Conservation (phyloP, 805 yeast genomes). For the Cyberlindnera bimundalis region DNA sequence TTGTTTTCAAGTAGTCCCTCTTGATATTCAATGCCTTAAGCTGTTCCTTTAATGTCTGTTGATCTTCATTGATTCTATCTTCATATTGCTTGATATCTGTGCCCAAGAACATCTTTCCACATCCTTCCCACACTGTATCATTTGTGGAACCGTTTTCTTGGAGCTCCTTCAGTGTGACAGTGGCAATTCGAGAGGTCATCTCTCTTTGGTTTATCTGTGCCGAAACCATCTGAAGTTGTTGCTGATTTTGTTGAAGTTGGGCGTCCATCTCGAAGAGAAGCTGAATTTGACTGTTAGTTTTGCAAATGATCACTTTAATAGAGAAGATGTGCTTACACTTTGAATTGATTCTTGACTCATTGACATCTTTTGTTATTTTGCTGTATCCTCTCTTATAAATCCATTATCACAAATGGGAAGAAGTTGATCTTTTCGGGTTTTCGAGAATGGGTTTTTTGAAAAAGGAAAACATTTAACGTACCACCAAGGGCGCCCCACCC, state of each 20-base stretch:
- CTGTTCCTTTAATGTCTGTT: slow-evolving; percentile 52
- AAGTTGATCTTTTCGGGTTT: too few species aligned
- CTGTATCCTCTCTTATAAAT: too few species aligned
- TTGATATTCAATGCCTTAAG: slow-evolving; percentile 61
- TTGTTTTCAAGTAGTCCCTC: slow-evolving; percentile 67
- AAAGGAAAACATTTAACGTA: neutral
- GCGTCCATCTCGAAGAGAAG: slow-evolving; percentile 63
- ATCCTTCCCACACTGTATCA: slow-evolving; percentile 73
- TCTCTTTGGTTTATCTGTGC: slow-evolving; percentile 34
- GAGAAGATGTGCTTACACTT: slow-evolving; percentile 27
- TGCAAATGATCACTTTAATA: too few species aligned
- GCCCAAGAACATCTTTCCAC: slow-evolving; percentile 69
- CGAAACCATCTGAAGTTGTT: slow-evolving; percentile 54
- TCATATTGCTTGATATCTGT: slow-evolving; percentile 45
- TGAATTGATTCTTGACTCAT: slow-evolving; percentile 46
- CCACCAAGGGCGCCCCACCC: neutral
- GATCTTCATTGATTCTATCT: slow-evolving; percentile 47
- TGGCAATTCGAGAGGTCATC: slow-evolving; percentile 7
- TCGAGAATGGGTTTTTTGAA: neutral
- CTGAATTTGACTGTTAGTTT: slow-evolving; percentile 23
- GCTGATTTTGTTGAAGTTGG: slow-evolving; percentile 55
- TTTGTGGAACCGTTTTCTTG: slow-evolving; percentile 33
- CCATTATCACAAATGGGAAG: too few species aligned
- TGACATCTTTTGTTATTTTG: slow-evolving; percentile 37
- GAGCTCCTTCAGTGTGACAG: slow-evolving; percentile 53